Base-by-base conservation (phyloP, 2,329 filamentous ascomycete species). In the Colletotrichum spinosum region DNA sequence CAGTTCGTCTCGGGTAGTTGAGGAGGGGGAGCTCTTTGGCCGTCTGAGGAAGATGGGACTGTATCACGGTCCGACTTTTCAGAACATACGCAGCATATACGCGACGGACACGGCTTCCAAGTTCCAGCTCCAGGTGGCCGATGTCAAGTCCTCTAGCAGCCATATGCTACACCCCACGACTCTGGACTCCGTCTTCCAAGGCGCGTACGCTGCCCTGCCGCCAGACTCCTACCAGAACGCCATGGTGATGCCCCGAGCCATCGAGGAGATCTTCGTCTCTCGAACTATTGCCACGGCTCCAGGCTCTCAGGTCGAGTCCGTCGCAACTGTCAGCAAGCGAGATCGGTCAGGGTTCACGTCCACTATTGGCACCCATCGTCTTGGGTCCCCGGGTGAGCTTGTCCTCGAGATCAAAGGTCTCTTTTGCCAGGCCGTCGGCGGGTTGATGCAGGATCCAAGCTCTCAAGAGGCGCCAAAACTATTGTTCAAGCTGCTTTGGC, bases 71-170 rank as follows among this genome's bases (percentile, higher is more conserved):
- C 51, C 57, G 2, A 15, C 57, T 1, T 65, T 65, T 37, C 57
- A 56, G 5, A 65, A 65, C 8, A 55, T 65, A 38, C 3, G 51
- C 6, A 12, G 2, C 25, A 65, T 55, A 2, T 33, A 52, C 5
- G 17, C 38, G 3, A n/a, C 79, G 73, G 53, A 72, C 84, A 8
- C 71, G 69, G 8, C 74, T 84, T 12, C 81, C 81, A 0, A 78
- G 85, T 69, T 87, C 84, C 4, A 80, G 73, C 69, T 75, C 80
- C 2, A 78, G 74, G 45, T 88, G 87, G 86, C 86, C 83, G 51
- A 55, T 25, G 13, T 38, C 11, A 55, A 33, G 3, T 60, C 45
- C 6, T 84, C 87, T 68, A 86, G 80, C 61, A 76, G 79, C 3
- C 83, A 87, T 68, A 6, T 65, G 1, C 34, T 65, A 12, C 62